These are phyloP conservation scores for Ampelocalamus luodianensis DNA, from an alignment of 176 grass and related monocot species.

Conservation along the genomic window DNA sequence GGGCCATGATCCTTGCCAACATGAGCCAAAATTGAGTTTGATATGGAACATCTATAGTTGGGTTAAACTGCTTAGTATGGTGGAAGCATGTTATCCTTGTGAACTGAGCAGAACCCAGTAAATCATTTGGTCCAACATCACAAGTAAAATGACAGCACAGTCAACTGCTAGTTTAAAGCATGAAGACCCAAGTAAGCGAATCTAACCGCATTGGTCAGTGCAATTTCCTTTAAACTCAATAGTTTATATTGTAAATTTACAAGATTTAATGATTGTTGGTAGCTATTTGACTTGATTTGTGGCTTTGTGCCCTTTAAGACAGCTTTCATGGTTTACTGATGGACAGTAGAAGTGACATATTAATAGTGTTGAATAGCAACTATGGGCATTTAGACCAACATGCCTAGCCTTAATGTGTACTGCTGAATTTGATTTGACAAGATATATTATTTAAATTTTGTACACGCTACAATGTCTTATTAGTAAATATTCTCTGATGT, in stretches of 20 bases:
- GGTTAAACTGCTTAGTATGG: slow-evolving; percentile 1
- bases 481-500: background rate
- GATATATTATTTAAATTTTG: background rate
- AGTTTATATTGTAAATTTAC: background rate
- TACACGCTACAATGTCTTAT: background rate
- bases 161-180: background rate
- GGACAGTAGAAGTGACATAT: background rate
- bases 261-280: slow-evolving; percentile 1
- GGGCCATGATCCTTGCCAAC: background rate
- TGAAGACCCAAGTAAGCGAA: background rate
- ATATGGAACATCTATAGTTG: background rate
- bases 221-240: background rate
- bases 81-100: background rate
- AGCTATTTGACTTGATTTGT: background rate
- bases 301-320: background rate
- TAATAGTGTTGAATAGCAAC: background rate
- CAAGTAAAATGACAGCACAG: background rate
- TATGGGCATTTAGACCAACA: background rate
- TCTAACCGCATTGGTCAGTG: background rate
- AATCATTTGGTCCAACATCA: slow-evolving; percentile 22
- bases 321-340: background rate
- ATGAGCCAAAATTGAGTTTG: background rate
- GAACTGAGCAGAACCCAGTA: background rate
- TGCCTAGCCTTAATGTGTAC: background rate
- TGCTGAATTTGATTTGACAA: slow-evolving; percentile 1